Conservation (phyloP, 352 stramenopile genomes). For the Globisporangium nunn region DNA sequence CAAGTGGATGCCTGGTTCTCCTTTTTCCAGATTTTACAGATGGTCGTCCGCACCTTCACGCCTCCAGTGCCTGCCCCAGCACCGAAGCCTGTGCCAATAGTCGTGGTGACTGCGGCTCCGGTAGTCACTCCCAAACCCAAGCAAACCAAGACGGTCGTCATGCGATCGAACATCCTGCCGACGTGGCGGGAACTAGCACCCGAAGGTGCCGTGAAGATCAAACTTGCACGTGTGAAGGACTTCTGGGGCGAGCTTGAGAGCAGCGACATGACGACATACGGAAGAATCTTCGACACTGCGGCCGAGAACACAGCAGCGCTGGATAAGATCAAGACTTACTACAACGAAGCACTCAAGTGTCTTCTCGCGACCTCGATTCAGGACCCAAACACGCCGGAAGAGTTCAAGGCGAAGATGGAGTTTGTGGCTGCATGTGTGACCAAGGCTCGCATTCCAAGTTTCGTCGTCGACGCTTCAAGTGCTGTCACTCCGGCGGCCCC, state of each 20-base stretch:
- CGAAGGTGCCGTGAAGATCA: constrained; percentile 1
- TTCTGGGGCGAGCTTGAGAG: constrained; percentile 4
- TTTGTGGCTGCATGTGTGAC: neutral
- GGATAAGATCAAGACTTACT: constrained; percentile 4
- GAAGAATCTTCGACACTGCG: neutral
- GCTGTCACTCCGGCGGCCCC: neutral
- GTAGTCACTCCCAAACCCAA: neutral
- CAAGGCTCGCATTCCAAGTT: neutral
- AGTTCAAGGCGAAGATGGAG: constrained; percentile 3
- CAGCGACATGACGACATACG: constrained; percentile 4
- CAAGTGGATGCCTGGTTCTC: constrained; percentile 3
- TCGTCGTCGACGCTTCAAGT: constrained; percentile 3
- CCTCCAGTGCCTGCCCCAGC: neutral
- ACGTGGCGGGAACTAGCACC: constrained; percentile 7
- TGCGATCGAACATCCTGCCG: constrained; percentile 5
- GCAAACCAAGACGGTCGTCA: constrained; percentile 5
- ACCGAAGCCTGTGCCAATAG: neutral
- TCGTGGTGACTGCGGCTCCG: neutral
- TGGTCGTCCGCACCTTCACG: constrained; percentile 1
- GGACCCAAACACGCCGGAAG: neutral
- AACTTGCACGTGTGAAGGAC: neutral
- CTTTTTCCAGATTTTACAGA: neutral
- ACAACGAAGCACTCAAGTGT: constrained; percentile 3
- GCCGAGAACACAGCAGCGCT: neutral
- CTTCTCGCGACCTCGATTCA: neutral